A percentile compares a stretch with the other conserved stretches of the same genome.
These are phyloP conservation scores for Porcisia deanei DNA, from an alignment of 208 protist species.

Conservation along the genomic window DNA sequence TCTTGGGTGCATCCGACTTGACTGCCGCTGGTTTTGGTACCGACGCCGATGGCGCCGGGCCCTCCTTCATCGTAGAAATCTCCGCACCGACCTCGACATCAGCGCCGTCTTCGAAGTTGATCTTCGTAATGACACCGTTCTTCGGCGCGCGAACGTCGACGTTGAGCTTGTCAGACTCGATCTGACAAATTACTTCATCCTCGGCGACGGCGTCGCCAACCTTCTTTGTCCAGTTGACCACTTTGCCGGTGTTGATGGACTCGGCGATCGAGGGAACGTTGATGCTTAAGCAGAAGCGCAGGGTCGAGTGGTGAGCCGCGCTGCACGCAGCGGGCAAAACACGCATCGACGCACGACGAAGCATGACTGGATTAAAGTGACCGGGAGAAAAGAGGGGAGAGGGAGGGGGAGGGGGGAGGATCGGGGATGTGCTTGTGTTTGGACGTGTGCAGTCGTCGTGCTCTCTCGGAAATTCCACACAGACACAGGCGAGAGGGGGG, in stretches of 20 bases:
- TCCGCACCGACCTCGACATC: conserved; percentile 92
- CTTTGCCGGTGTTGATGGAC: conserved; percentile 97
- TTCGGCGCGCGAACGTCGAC: conserved; percentile 95
- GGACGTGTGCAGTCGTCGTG: too few species aligned
- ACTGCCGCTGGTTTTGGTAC: conserved; percentile 14
- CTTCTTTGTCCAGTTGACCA: conserved; percentile 95
- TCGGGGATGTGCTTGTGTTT: background rate
- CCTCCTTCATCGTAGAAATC: conserved; percentile 91
- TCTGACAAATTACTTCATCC: conserved; percentile 96
- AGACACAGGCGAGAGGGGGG: too few species aligned
- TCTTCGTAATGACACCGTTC: conserved; percentile 92
- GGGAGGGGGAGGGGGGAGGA: background rate
- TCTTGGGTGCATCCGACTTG: conserved; percentile 32
- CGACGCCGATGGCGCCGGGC: conserved; percentile 30
- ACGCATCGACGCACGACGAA: conserved; percentile 58
- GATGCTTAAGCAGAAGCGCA: conserved; percentile 91
- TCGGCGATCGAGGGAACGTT: conserved; percentile 97
- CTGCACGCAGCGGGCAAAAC: conserved; percentile 31
- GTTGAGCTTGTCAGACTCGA: conserved; percentile 99
- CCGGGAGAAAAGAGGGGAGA: conserved; percentile 2
- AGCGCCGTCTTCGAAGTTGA: conserved; percentile 85
- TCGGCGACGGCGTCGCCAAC: conserved; percentile 95
- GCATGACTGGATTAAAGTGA: conserved; percentile 37
- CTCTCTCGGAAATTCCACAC: too few species aligned
- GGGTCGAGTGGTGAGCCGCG: conserved; percentile 38